phyloP scores from a whole-genome alignment of 2,329 filamentous ascomycete species.

The Aureobasidium sp. region DNA sequence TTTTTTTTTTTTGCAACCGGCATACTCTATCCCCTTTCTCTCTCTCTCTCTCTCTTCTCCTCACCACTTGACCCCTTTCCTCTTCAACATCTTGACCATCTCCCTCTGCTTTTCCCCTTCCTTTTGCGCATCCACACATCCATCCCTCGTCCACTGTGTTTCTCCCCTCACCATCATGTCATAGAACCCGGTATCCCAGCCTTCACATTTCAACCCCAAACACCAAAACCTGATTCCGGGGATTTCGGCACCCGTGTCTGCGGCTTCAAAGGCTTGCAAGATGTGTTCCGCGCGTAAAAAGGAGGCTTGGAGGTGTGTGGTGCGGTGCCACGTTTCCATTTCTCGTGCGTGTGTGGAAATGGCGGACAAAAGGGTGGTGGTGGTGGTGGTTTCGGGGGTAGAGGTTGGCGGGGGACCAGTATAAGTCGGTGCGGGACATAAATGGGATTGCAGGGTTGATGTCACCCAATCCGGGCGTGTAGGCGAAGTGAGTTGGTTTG shows the following conservation, averaged over 20 bases:
- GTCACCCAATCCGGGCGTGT: constrained; percentile 39
- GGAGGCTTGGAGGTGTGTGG: constrained; percentile 30
- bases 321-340: constrained; percentile 36
- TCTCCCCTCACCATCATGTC: constrained; percentile 29
- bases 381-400: neutral
- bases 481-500: constrained; percentile 30
- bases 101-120: neutral
- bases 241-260: constrained; percentile 32
- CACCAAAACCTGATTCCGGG: constrained; percentile 41
- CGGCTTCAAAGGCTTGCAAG: constrained; percentile 34
- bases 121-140: neutral
- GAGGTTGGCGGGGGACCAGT: constrained; percentile 24
- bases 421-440: constrained; percentile 38
- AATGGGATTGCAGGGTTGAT: constrained; percentile 33
- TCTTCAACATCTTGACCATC: neutral
- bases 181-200: constrained; percentile 38
- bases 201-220: constrained; percentile 42
- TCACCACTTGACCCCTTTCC: neutral
- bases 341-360: no score
- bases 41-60: no score
- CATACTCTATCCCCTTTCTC: no score
- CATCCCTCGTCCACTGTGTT: neutral
- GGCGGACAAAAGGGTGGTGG: constrained; percentile 25
- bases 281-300: constrained; percentile 33
- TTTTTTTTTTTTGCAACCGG: no score